phyloP scores from a whole-genome alignment of 768 basidiomycete genomes.

The Tricholoma matsutake region DNA sequence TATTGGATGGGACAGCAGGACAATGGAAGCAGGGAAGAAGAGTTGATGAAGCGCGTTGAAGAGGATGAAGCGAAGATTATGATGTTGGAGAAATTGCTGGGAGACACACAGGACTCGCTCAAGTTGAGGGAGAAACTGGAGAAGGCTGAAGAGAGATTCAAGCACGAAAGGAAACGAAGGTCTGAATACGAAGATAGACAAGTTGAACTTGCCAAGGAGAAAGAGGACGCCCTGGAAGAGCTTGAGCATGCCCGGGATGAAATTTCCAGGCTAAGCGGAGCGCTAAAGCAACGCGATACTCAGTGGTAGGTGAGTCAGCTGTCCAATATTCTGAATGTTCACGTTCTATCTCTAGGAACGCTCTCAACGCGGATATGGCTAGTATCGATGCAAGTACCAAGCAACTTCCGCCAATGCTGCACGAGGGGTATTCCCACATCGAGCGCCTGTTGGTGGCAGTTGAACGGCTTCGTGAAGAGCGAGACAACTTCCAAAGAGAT shows the following conservation, averaged over 20 bases:
- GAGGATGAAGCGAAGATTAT: constrained; percentile 68
- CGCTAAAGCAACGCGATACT: constrained; percentile 8
- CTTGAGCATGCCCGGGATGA: constrained; percentile 36
- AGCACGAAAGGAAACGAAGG: constrained; percentile 38
- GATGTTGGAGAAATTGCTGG: constrained; percentile 49
- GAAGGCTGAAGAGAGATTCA: constrained; percentile 36
- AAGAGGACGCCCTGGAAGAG: constrained; percentile 45
- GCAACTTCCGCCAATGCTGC: constrained; percentile 17
- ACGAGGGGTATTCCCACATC: constrained; percentile 38
- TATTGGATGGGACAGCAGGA: constrained; percentile 40
- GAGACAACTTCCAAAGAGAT: constrained; percentile 59
- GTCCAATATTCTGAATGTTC: background rate
- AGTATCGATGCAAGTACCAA: background rate
- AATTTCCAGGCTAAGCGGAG: constrained; percentile 22
- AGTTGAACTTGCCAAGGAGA: constrained; percentile 49
- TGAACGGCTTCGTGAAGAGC: constrained; percentile 64
- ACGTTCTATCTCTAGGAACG: background rate
- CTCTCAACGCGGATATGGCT: background rate
- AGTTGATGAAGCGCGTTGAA: constrained; percentile 62
- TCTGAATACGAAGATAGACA: constrained; percentile 41
- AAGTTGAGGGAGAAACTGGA: constrained; percentile 40
- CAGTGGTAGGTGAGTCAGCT: constrained; percentile 5
- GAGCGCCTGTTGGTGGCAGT: constrained; percentile 59
- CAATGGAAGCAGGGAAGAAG: constrained; percentile 52
- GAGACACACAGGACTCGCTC: constrained; percentile 36